phyloP scores from a whole-genome alignment of 768 basidiomycete genomes.

The Lactarius akahatsu region DNA sequence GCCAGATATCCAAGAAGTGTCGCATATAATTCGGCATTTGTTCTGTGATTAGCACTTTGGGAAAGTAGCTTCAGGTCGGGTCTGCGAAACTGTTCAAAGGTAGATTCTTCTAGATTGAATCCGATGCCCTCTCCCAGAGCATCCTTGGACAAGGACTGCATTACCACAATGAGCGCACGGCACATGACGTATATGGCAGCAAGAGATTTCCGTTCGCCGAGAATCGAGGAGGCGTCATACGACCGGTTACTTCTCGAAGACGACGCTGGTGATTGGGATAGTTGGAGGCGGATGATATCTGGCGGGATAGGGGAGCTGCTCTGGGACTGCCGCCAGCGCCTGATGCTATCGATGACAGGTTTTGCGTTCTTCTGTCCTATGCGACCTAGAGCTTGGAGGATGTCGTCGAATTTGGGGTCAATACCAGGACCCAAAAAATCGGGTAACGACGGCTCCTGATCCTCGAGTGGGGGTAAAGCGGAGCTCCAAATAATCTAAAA shows the following conservation, averaged over 20 bases:
- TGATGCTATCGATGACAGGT: constrained; percentile 81
- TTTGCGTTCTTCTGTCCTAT: constrained; percentile 84
- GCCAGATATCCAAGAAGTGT: constrained; percentile 83
- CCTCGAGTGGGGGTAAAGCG: constrained; percentile 42
- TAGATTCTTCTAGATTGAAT: constrained; percentile 80
- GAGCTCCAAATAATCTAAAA: background rate
- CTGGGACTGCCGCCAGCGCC: constrained; percentile 83
- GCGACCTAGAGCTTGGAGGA: constrained; percentile 78
- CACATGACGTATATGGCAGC: constrained; percentile 90
- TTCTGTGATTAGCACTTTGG: constrained; percentile 71
- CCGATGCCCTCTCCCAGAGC: constrained; percentile 76
- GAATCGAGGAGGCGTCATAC: constrained; percentile 49
- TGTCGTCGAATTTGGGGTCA: constrained; percentile 80
- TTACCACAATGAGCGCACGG: constrained; percentile 74
- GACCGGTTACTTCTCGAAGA: constrained; percentile 37
- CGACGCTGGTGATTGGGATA: constrained; percentile 39
- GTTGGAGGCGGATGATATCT: constrained; percentile 54
- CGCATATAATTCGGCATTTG: constrained; percentile 81
- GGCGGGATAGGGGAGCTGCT: constrained; percentile 51
- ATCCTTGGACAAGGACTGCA: constrained; percentile 71
- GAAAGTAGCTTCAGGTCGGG: constrained; percentile 66
- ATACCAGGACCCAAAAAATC: constrained; percentile 68
- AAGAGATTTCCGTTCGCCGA: constrained; percentile 73
- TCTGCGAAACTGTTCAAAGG: constrained; percentile 79
- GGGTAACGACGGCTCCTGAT: constrained; percentile 64